Evolutionary conservation across 805 yeast species (phyloP).

Genomic region (Candida arabinofermentans): DNA sequence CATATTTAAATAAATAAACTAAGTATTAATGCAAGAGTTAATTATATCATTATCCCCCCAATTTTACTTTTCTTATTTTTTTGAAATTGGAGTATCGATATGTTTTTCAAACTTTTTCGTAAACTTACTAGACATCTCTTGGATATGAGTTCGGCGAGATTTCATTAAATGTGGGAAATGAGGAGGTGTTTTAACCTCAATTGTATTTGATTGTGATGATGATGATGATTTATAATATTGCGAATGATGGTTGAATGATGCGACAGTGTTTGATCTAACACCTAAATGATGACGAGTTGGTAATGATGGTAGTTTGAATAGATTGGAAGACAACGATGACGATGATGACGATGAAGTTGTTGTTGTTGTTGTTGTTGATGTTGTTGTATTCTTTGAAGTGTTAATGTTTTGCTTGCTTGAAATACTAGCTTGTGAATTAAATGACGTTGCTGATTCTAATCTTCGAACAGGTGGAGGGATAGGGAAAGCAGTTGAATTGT

Average conservation of each 20-base stretch:
- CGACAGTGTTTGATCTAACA: slow-evolving; percentile 25
- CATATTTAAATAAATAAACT: too few relatives aligned
- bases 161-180: slow-evolving; percentile 9
- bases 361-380: neutral
- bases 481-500: neutral
- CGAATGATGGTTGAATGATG: slow-evolving; percentile 13
- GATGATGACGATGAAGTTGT: neutral
- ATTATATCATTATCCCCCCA: too few relatives aligned
- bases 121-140: slow-evolving; percentile 11
- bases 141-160: neutral
- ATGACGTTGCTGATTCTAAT: neutral
- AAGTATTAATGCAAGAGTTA: too few relatives aligned
- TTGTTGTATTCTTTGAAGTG: neutral
- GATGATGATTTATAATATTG: neutral
- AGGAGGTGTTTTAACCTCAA: slow-evolving; percentile 3
- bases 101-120: slow-evolving; percentile 22
- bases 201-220: neutral
- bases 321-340: neutral
- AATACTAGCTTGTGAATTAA: neutral
- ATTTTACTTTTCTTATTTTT: slow-evolving; percentile 8
- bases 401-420: neutral
- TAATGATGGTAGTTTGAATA: slow-evolving; percentile 18
- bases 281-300: slow-evolving; percentile 18
- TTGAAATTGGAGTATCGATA: slow-evolving; percentile 29
- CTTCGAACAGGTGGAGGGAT: neutral